A percentile compares a stretch with the other conserved stretches of the same genome.
phyloP scores from a whole-genome alignment of 2,329 filamentous ascomycete genomes.

The Trichocomaceae sp. region DNA sequence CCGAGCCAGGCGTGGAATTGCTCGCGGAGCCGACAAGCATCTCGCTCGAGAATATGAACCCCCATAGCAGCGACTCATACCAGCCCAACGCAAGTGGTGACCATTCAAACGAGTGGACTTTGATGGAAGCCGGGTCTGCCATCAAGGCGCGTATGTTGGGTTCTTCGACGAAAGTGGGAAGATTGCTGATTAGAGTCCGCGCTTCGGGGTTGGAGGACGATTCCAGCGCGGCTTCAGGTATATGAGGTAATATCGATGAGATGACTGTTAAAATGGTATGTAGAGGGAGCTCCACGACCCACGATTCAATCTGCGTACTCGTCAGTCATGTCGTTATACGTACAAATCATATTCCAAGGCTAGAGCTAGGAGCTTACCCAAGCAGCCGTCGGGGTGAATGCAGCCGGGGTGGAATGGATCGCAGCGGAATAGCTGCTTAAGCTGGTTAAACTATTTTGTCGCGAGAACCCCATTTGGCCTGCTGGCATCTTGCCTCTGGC shows the following conservation, averaged over 20 bases:
- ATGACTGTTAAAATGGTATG: conserved; percentile 79
- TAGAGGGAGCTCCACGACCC: conserved; percentile 84
- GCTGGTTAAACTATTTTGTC: conserved; percentile 84
- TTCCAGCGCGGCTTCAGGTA: conserved; percentile 44
- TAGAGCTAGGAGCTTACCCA: conserved; percentile 50
- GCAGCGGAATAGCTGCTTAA: conserved; percentile 59
- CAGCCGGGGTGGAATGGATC: conserved; percentile 45
- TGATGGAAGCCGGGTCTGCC: conserved; percentile 62
- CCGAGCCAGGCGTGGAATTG: conserved; percentile 64
- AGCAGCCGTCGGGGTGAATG: conserved; percentile 69
- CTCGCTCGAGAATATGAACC: conserved; percentile 83
- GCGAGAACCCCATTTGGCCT: conserved; percentile 71
- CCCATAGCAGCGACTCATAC: conserved; percentile 94
- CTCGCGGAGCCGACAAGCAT: conserved; percentile 55
- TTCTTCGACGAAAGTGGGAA: conserved; percentile 39
- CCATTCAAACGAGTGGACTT: conserved; percentile 91
- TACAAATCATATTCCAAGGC: not conserved
- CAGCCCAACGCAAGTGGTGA: conserved; percentile 82
- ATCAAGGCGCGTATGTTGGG: conserved; percentile 60
- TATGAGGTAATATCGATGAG: conserved; percentile 48
- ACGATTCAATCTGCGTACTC: conserved; percentile 65
- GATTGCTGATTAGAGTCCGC: conserved; percentile 37
- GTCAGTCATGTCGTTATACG: conserved; percentile 15
- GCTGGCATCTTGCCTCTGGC: conserved; percentile 93
- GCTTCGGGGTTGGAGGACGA: conserved; percentile 33